Percentiles rank a stretch among this genome's conserved stretches.
phyloP scores from a whole-genome alignment of 352 stramenopile species.

The Peronospora farinosa region DNA sequence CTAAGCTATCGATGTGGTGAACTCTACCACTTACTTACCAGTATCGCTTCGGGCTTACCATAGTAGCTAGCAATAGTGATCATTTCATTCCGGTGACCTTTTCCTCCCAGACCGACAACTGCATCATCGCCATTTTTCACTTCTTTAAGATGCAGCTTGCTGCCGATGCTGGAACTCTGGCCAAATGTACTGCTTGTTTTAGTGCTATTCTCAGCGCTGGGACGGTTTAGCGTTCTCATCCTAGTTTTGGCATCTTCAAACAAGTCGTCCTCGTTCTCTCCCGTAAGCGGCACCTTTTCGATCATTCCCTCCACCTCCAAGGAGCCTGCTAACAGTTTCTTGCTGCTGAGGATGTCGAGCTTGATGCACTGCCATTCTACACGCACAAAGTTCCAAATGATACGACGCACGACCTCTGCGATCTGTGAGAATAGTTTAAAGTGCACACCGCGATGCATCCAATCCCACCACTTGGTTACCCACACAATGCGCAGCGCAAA shows the following conservation, averaged over 20 bases:
- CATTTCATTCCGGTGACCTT: slow-evolving; percentile 11
- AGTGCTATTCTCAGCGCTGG: slow-evolving; percentile 16
- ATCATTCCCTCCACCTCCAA: slow-evolving; percentile 41
- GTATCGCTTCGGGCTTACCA: slow-evolving; percentile 20
- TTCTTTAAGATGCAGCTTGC: slow-evolving; percentile 10
- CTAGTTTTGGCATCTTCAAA: slow-evolving; percentile 12
- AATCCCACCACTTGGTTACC: slow-evolving; percentile 87
- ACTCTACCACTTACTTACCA: slow-evolving; percentile 10
- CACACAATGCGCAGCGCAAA: slow-evolving; percentile 93
- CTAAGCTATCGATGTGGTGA: slow-evolving; percentile 9
- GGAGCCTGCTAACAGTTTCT: slow-evolving; percentile 50
- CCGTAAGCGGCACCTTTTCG: slow-evolving; percentile 48
- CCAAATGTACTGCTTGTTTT: slow-evolving; percentile 24
- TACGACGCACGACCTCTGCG: slow-evolving; percentile 87
- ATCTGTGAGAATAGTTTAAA: slow-evolving; percentile 85
- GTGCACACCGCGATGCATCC: slow-evolving; percentile 63
- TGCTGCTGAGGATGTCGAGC: slow-evolving; percentile 50
- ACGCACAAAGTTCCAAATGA: slow-evolving; percentile 91
- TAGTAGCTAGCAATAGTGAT: slow-evolving; percentile 24
- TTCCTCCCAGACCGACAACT: not conserved
- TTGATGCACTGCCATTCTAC: slow-evolving; percentile 91
- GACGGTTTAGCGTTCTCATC: slow-evolving; percentile 16
- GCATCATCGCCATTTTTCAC: slow-evolving; percentile 8
- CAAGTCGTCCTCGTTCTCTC: slow-evolving; percentile 31
- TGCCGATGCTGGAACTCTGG: slow-evolving; percentile 8